phyloP scores from a whole-genome alignment of 441 rosid genomes.

The Omphalea diandra region DNA sequence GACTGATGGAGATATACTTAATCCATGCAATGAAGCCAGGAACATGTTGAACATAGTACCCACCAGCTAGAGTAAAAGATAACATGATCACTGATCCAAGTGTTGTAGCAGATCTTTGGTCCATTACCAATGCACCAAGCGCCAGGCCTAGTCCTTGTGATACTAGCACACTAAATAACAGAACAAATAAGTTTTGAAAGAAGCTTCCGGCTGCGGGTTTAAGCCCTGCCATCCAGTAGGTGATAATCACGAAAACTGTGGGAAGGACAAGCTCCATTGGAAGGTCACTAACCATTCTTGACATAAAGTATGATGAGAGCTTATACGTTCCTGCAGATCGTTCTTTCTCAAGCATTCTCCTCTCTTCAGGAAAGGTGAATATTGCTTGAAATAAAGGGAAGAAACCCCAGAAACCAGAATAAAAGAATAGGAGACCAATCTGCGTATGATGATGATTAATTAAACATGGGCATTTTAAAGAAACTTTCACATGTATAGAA shows the following conservation, averaged over 20 bases:
- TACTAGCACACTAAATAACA: constrained; percentile 41
- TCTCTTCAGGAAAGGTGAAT: constrained; percentile 76
- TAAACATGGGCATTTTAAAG: background rate
- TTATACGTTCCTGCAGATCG: constrained; percentile 79
- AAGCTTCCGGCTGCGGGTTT: constrained; percentile 36
- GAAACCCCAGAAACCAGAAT: constrained; percentile 62
- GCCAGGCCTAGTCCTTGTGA: constrained; percentile 55
- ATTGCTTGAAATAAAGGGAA: constrained; percentile 70
- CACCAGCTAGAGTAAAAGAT: constrained; percentile 39
- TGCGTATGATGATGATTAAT: constrained; percentile 23
- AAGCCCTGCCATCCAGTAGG: constrained; percentile 77
- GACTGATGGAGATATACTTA: constrained; percentile 35
- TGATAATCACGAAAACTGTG: constrained; percentile 40
- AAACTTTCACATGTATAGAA: background rate
- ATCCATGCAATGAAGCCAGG: constrained; percentile 49
- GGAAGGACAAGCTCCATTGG: constrained; percentile 78
- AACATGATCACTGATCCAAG: constrained; percentile 44
- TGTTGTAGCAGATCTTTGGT: constrained; percentile 40
- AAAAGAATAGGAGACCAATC: constrained; percentile 77
- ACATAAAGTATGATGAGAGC: constrained; percentile 65
- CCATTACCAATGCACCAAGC: constrained; percentile 52
- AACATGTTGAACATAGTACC: constrained; percentile 48
- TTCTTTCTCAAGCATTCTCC: constrained; percentile 76
- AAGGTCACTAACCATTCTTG: constrained; percentile 53
- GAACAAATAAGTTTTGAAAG: constrained; percentile 39